These are phyloP conservation scores for Rhamnella rubrinervis DNA, from an alignment of 331 rosid species.

Conservation along the genomic window DNA sequence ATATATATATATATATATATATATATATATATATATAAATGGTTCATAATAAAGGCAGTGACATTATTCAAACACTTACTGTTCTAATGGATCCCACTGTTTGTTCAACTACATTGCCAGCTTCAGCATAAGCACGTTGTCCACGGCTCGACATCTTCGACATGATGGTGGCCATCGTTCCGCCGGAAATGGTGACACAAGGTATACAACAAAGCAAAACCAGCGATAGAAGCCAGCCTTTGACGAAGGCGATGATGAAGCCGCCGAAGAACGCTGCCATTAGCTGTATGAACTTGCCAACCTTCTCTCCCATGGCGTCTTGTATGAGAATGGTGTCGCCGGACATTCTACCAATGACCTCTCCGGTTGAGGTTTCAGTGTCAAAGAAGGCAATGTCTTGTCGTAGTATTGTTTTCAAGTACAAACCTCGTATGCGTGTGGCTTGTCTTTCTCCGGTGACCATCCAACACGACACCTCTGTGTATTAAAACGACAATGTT, in stretches of 20 bases:
- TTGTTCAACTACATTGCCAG: constrained; percentile 78
- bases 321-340: constrained; percentile 96
- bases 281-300: constrained; percentile 81
- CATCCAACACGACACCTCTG: constrained; percentile 96
- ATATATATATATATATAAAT: not conserved
- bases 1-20: too few relatives aligned
- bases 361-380: constrained; percentile 85
- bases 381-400: constrained; percentile 90
- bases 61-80: constrained; percentile 34
- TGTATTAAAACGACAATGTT: not conserved
- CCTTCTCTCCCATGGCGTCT: constrained; percentile 97
- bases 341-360: constrained; percentile 88
- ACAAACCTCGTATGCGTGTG: constrained; percentile 62
- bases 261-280: constrained; percentile 70
- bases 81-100: constrained; percentile 73
- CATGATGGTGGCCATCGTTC: constrained; percentile 30
- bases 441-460: constrained; percentile 93
- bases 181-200: constrained; percentile 44
- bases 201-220: constrained; percentile 68
- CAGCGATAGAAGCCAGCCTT: constrained; percentile 71
- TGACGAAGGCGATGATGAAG: constrained; percentile 56
- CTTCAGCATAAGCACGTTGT: constrained; percentile 77
- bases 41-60: not conserved
- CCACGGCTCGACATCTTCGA: constrained; percentile 65
- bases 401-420: constrained; percentile 74